Conservation (phyloP, 176 grass and related monocot genomes). For the Aegilops longissima region DNA sequence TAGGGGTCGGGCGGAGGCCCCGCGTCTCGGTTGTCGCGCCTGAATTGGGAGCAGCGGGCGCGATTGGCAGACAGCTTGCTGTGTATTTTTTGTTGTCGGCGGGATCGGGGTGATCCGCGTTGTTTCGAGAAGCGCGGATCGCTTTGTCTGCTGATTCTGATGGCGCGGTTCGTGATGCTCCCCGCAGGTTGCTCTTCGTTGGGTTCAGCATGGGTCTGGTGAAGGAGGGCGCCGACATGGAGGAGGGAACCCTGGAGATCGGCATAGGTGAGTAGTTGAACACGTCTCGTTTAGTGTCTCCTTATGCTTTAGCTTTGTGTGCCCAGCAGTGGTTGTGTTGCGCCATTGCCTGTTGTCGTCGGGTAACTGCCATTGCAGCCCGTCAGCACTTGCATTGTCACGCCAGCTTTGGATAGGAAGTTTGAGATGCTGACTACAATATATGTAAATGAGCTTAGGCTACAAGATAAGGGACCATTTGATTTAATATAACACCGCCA, state of each 20-base stretch:
- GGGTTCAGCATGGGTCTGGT: slow-evolving; percentile 62
- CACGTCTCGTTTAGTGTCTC: background rate
- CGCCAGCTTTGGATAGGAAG: background rate
- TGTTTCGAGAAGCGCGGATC: background rate
- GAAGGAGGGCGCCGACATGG: slow-evolving; percentile 61
- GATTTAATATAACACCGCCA: background rate
- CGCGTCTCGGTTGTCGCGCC: background rate
- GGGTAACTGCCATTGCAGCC: background rate
- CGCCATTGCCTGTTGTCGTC: background rate
- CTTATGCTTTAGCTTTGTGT: background rate
- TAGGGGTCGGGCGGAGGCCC: background rate
- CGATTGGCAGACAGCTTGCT: background rate
- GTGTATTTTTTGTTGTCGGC: background rate
- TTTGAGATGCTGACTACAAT: background rate
- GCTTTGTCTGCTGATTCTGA: background rate
- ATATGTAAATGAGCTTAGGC: background rate
- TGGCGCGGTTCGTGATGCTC: background rate
- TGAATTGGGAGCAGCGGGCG: background rate
- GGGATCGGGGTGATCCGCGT: background rate
- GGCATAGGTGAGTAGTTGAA: slow-evolving; percentile 59
- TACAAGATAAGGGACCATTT: background rate
- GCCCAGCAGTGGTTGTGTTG: background rate
- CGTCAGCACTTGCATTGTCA: background rate
- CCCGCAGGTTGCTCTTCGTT: slow-evolving; percentile 38
- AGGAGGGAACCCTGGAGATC: slow-evolving; percentile 75